phyloP scores from a whole-genome alignment of 2,329 filamentous ascomycete species.

The Aureobasidium zeae region DNA sequence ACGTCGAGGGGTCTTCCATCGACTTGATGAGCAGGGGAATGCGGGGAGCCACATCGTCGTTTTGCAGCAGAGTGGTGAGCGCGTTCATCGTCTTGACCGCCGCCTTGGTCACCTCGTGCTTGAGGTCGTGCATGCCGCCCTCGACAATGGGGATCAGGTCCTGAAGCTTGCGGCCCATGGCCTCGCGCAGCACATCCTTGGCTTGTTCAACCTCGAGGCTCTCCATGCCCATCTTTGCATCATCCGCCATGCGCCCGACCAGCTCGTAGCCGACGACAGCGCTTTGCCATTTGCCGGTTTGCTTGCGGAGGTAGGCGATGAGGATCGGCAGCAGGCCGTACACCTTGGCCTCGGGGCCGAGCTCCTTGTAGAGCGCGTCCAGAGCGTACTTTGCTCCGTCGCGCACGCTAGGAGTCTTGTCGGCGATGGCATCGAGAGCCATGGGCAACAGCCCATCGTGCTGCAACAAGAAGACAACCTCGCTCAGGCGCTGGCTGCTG shows the following conservation, averaged over 20 bases:
- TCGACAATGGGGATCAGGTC: conserved; percentile 85
- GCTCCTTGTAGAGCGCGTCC: conserved; percentile 71
- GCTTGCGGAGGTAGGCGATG: conserved; percentile 65
- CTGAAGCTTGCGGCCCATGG: conserved; percentile 82
- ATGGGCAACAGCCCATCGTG: conserved; percentile 63
- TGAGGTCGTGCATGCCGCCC: conserved; percentile 91
- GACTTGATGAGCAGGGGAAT: conserved; percentile 88
- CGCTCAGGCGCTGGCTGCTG: conserved; percentile 63
- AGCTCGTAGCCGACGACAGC: conserved; percentile 77
- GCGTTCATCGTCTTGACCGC: conserved; percentile 87
- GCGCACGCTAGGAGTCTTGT: conserved; percentile 81
- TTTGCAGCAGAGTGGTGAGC: conserved; percentile 79
- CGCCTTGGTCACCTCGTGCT: conserved; percentile 76
- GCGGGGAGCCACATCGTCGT: conserved; percentile 89
- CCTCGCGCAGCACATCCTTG: conserved; percentile 81
- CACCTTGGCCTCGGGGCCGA: conserved; percentile 75
- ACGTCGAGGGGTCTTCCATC: conserved; percentile 85
- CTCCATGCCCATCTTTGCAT: conserved; percentile 77
- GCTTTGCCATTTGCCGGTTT: conserved; percentile 94
- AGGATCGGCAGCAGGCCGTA: conserved; percentile 72
- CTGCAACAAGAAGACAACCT: conserved; percentile 73
- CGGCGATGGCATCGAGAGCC: conserved; percentile 75
- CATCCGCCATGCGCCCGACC: conserved; percentile 88
- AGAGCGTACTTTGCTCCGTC: conserved; percentile 91
- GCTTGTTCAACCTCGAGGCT: conserved; percentile 75